Evolutionary conservation across 169 alveolate genomes (phyloP).

Genomic region (Eimeria falciformis): DNA sequence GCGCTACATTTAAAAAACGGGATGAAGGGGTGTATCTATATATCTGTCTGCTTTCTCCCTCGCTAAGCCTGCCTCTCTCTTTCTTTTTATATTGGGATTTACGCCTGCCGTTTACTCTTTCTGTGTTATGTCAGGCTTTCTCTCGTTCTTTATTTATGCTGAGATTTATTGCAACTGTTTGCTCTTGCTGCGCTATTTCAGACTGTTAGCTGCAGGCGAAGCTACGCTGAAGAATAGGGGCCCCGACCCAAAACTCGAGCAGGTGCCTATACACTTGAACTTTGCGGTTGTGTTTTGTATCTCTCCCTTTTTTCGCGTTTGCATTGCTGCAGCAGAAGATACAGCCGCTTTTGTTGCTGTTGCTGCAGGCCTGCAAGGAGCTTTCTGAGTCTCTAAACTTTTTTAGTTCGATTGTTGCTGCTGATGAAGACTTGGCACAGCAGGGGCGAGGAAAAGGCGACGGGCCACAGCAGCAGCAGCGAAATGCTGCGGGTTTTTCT

Average conservation of each 20-base stretch:
- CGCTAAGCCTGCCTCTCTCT: background rate
- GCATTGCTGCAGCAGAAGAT: background rate
- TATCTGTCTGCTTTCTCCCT: background rate
- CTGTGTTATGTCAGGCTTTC: background rate
- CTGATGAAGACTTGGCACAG: constrained; percentile 57
- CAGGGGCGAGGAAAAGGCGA: constrained; percentile 8
- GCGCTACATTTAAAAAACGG: background rate
- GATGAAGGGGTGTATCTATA: background rate
- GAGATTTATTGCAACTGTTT: background rate
- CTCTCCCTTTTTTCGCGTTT: background rate
- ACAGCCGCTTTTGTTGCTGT: background rate
- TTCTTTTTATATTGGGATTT: background rate
- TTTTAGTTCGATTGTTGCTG: constrained; percentile 57
- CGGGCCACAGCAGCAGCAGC: background rate
- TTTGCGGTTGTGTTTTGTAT: background rate
- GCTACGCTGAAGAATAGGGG: background rate
- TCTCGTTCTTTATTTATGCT: background rate
- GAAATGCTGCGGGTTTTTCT: background rate
- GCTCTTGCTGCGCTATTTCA: background rate
- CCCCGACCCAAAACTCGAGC: background rate
- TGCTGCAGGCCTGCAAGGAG: constrained; percentile 71
- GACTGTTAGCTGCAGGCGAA: constrained; percentile 23
- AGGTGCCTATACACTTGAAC: background rate
- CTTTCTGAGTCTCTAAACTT: constrained; percentile 33
- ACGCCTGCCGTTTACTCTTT: background rate